phyloP scores from a whole-genome alignment of 1,284 basidiomycete genomes.

The Ustilago tritici region DNA sequence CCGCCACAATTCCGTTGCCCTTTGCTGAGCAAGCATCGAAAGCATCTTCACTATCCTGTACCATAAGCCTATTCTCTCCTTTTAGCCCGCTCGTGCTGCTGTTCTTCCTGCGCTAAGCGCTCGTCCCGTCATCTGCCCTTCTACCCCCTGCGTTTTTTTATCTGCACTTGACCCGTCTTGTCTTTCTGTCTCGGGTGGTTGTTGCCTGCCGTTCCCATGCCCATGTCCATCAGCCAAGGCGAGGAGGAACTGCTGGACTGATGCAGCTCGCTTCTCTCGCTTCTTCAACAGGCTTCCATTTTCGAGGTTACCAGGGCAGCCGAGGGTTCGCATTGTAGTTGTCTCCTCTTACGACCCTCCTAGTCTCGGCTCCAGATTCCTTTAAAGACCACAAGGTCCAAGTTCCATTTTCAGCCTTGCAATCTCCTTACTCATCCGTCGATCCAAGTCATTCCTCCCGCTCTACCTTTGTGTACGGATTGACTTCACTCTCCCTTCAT shows the following conservation, averaged over 20 bases:
- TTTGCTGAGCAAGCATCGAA: slow-evolving; percentile 2
- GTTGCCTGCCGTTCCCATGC: slow-evolving; percentile 14
- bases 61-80: not conserved
- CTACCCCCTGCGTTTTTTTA: not conserved
- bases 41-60: not conserved
- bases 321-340: not conserved
- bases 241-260: not conserved
- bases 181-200: not conserved
- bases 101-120: slow-evolving; percentile 5
- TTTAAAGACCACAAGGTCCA: slow-evolving; percentile 19
- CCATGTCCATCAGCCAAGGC: not conserved
- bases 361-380: slow-evolving; percentile 13
- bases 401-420: slow-evolving; percentile 1
- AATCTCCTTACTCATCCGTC: slow-evolving; percentile 9
- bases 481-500: not conserved
- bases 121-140: not conserved
- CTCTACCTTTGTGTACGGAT: not conserved
- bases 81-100: not conserved
- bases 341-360: not conserved
- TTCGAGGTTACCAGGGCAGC: slow-evolving; percentile 23
- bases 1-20: not conserved
- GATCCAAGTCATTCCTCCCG: slow-evolving; percentile 8
- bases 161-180: slow-evolving; percentile 8
- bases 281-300: slow-evolving; percentile 23
- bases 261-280: slow-evolving; percentile 47